Evolutionary conservation across 2,329 filamentous ascomycete species (phyloP), one percentile per base, ranked within the genome.

Genomic region (Podosphaera leucotricha): DNA sequence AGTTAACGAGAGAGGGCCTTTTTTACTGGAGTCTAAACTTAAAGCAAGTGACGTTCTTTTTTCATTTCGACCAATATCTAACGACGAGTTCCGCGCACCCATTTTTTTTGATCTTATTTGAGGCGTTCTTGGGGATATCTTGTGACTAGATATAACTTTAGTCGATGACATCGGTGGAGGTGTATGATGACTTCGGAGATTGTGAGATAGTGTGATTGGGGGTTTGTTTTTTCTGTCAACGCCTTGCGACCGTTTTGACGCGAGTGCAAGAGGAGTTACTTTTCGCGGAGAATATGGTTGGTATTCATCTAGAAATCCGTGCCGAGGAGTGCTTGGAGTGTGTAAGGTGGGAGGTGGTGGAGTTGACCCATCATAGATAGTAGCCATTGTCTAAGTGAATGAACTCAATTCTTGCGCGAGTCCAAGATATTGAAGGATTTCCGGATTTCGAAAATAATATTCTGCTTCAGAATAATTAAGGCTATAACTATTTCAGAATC

Each of bases 261-360:
- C 67, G 51, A 78, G 71, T 47, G 70, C 68, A 35, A 35, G 19
- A 33, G 11, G 24, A 20, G 8, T 33, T 3, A 75, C 80, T 54
- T 80, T 78, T 58, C 78, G 71, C 44, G 77, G 75, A 47, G 76
- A 74, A 56, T 75, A 85, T 38, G 80, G 80, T 55, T 81, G 71
- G 66, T 77, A 85, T 49, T 66, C 62, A 60, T 86, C 80, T 51
- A 68, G 65, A 54, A 67, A 74, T 33, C 79, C 80, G 55, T 75
- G 70, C 47, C 70, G 70, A 41, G 80, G 80, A 45, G 80, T 75
- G 36, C 71, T 70, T 48, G 80, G 80, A 41, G 77, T 81, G 57
- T 66, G 72, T 48, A 80, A 61, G 37, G 63, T 62, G 40, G 71
- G 65, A 41, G 54, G 47, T 49, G 72, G 74, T 50, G 78, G 77